Conservation (phyloP, 179 eudicot species). For the Monotropa hypopitys region DNA sequence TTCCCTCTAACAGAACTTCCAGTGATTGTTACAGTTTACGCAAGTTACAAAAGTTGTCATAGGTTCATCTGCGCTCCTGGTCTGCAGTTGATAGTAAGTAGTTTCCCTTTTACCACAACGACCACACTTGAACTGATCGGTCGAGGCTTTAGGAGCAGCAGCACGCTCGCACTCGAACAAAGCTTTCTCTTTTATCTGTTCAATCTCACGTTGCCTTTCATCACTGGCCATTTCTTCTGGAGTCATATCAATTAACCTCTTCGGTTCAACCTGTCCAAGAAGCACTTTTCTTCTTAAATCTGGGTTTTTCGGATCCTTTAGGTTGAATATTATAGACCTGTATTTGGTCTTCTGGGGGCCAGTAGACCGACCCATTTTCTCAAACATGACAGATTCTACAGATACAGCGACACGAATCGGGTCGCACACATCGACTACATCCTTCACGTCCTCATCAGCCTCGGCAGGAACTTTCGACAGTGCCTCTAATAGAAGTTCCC, state of each 20-base stretch:
- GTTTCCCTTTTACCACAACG: slow-evolving; percentile 47
- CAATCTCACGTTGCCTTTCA: slow-evolving; percentile 36
- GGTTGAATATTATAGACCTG: slow-evolving; percentile 50
- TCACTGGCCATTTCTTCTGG: slow-evolving; percentile 65
- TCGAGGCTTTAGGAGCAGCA: slow-evolving; percentile 42
- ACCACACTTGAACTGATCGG: slow-evolving; percentile 57
- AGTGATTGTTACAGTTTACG: slow-evolving; percentile 46
- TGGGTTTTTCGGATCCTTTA: slow-evolving; percentile 48
- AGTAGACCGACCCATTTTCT: slow-evolving; percentile 45
- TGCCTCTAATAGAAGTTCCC: slow-evolving; percentile 46
- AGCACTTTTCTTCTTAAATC: slow-evolving; percentile 60
- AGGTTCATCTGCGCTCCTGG: slow-evolving; percentile 76
- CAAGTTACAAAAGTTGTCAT: slow-evolving; percentile 73
- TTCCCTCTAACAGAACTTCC: slow-evolving; percentile 21
- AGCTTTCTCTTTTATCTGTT: slow-evolving; percentile 46
- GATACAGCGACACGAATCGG: slow-evolving; percentile 52
- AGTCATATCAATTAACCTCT: slow-evolving; percentile 28
- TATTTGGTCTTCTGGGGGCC: slow-evolving; percentile 51
- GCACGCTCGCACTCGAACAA: slow-evolving; percentile 54
- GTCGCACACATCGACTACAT: slow-evolving; percentile 36
- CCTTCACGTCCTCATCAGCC: slow-evolving; percentile 34
- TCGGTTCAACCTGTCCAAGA: slow-evolving; percentile 38
- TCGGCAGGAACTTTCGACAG: slow-evolving; percentile 35
- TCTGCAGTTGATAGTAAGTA: slow-evolving; percentile 61
- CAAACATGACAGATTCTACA: slow-evolving; percentile 52